Evolutionary conservation across 306 rosid genomes (phyloP), one percentile per base, ranked within the genome.

Genomic region (Trifolium dubium): DNA sequence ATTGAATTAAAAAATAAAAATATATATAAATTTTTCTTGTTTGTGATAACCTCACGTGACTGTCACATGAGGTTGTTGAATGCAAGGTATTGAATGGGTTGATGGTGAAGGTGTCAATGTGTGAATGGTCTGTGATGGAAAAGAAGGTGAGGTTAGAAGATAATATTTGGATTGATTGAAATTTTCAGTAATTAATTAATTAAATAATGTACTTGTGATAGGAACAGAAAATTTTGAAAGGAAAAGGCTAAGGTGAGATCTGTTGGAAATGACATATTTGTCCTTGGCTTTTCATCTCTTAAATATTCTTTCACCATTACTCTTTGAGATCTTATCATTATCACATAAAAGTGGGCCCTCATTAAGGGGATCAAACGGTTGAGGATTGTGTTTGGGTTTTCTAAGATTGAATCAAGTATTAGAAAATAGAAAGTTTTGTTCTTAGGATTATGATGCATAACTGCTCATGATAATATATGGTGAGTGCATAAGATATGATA

Each of bases 121-220:
- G 8, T 78, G 41, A 77, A 78, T 44, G 85, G 88, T 55, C 60
- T 81, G 78, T 86, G 81, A 77, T 59, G 64, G 35, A 28, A 50
- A 18, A n/a, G 23, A 6, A 0, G 34, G 85, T 76, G 77, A 67
- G 77, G 31, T 68, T 67, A 87, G 73, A 46, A 47, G 53, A 30
- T 59, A 55, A 54, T 54, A 60, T 73, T 59, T 59, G 31, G 77
- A 77, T 58, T 59, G 69, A 73, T 65, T 49, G 49, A 50, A 53
- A 19, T 58, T 73, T 73, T 54, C 51, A 67, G 34, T 68, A 77
- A 68, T 65, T 78, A 64, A 73, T 23, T 10, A 15, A 74, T 69
- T 80, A 64, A 67, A 64, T 10, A 34, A 46, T 46, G 73, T 73
- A 40, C 15, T 34, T 77, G 76, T 72, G 67, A 75, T 74, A 67